Base-by-base conservation (phyloP, 208 protist species). In the Crithidia mellificae region DNA sequence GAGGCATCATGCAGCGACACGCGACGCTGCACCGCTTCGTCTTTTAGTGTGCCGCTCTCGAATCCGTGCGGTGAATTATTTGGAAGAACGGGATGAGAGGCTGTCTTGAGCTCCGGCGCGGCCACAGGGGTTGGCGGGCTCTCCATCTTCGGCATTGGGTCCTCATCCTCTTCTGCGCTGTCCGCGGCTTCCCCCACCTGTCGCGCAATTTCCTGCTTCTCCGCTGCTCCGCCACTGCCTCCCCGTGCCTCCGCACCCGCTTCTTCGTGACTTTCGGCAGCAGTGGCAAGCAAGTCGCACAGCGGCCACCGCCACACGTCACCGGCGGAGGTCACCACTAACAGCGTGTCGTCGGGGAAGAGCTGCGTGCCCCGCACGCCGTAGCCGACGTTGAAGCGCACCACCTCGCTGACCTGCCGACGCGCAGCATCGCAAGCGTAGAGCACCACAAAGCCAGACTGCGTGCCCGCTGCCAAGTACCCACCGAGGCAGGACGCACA, bases 241-340 rank as follows among this genome's bases (percentile, higher is more conserved):
- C 11, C 34, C 7, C 11, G 7, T 5, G 34, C 17, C 32, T 57
- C 24, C 30, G 29, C n/a, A 49, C n/a, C n/a, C n/a, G 47, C 0
- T 15, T 22, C n/a, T 24, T 38, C 34, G 24, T 27, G 11, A 29
- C 46, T n/a, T 32, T 55, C 32, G 20, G 32, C 36, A 27, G 54
- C 58, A 12, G 20, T 50, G 30, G 24, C 49, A 6, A 95, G 56
- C 24, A 95, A 63, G 54, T 95, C 87, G 14, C 25, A 29, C 25
- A 93, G 50, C 34, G 88, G 77, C 88, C 91, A 96, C 41, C 78
- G 72, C 88, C 91, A 96, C 27, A 96, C 85, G 75, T 96, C 88
- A 2, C 91, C 88, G 17, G 68, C 73, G 30, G 71, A 80, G 8
- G 87, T 93, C 25, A 96, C 83, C 17, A 93, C 91, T 0, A 92